phyloP scores from a whole-genome alignment of 768 basidiomycete genomes.

The Thelephora ganbajun region DNA sequence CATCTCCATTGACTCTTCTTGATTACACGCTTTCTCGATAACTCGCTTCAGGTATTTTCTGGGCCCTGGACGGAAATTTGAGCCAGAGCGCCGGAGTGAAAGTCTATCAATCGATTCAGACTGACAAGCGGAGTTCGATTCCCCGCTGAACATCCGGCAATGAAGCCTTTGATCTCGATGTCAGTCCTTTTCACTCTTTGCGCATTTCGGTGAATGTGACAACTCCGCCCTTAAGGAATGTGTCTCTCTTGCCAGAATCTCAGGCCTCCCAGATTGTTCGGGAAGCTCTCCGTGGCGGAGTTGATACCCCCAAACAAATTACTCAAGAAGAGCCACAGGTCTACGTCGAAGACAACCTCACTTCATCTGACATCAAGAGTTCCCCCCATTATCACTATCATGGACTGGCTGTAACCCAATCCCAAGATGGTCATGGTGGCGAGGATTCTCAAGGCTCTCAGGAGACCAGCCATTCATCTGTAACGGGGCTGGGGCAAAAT shows the following conservation, averaged over 20 bases:
- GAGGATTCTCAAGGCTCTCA: constrained; percentile 28
- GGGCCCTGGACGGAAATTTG: too few relatives aligned
- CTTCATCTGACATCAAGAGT: constrained; percentile 13
- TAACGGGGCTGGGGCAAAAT: too few relatives aligned
- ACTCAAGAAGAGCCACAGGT: constrained; percentile 10
- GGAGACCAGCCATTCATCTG: constrained; percentile 3
- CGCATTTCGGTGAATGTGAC: background rate
- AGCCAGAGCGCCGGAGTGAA: too few relatives aligned
- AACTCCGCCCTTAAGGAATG: background rate
- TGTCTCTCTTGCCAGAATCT: constrained; percentile 20
- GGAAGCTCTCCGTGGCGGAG: constrained; percentile 24
- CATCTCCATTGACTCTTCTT: too few relatives aligned
- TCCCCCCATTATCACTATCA: constrained; percentile 41
- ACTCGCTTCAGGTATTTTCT: too few relatives aligned
- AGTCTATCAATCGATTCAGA: too few relatives aligned
- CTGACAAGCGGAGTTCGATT: too few relatives aligned
- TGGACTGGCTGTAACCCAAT: constrained; percentile 40
- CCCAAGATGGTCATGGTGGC: constrained; percentile 25
- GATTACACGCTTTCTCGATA: too few relatives aligned
- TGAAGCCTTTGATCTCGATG: background rate
- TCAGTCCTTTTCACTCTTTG: background rate
- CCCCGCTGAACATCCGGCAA: background rate
- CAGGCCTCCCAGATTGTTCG: constrained; percentile 42
- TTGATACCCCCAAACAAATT: constrained; percentile 8
- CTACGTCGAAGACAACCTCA: constrained; percentile 7